Conservation (phyloP, 345 rosid genomes). For the Lepidium aucheri region DNA sequence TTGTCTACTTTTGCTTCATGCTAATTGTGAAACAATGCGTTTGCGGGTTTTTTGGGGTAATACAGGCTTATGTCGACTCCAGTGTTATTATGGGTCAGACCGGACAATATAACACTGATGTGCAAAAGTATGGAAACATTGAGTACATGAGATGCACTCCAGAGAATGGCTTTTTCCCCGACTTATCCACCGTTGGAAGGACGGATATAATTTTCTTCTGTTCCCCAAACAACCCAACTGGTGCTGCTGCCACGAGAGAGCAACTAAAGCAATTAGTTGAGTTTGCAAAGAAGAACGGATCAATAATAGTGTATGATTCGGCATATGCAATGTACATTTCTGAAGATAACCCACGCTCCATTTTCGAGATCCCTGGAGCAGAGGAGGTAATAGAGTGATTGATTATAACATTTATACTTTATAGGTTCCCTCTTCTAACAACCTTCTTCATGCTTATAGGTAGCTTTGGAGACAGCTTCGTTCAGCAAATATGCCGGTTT, state of each 20-base stretch:
- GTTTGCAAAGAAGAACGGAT: constrained; percentile 87
- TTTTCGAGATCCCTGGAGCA: constrained; percentile 98
- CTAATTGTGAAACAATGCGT: neutral
- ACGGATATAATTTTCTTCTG: constrained; percentile 94
- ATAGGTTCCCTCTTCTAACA: neutral
- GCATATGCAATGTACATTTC: constrained; percentile 91
- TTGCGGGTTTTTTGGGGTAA: neutral
- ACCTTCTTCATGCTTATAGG: constrained; percentile 34
- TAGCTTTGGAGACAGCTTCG: constrained; percentile 84
- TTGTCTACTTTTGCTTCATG: neutral
- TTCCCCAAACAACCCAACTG: constrained; percentile 96
- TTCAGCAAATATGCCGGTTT: constrained; percentile 97
- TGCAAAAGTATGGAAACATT: constrained; percentile 57
- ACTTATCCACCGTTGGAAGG: constrained; percentile 56
- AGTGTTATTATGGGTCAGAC: constrained; percentile 97
- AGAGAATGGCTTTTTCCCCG: constrained; percentile 95
- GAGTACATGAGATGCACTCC: constrained; percentile 94
- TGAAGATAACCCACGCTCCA: constrained; percentile 75
- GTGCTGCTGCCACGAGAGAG: constrained; percentile 85
- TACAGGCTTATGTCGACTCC: constrained; percentile 95
- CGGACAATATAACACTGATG: constrained; percentile 56
- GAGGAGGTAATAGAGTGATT: constrained; percentile 51
- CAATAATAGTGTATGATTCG: constrained; percentile 86
- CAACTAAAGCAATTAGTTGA: constrained; percentile 63
- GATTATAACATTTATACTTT: neutral